Conservation (phyloP, 2,329 filamentous ascomycete species). For the Pseudodiploospora longispora region DNA sequence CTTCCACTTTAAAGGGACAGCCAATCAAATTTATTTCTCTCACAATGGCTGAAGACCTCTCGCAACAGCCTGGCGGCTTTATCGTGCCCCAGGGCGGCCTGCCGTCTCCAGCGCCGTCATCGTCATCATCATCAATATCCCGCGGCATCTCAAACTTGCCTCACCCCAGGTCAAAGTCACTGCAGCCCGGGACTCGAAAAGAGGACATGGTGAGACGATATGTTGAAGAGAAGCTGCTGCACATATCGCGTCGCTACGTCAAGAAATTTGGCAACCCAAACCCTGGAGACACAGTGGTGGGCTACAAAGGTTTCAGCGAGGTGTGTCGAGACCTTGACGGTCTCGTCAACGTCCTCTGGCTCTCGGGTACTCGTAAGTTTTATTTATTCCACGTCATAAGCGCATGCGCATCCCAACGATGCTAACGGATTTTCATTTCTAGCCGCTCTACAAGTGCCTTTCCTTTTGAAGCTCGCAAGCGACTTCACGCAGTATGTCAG, state of each 20-base stretch:
- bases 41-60: background rate
- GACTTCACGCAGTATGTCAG: slow-evolving; percentile 64
- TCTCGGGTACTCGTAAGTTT: slow-evolving; percentile 71
- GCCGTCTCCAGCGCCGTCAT: slow-evolving; percentile 48
- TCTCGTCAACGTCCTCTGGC: slow-evolving; percentile 75
- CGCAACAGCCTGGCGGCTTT: slow-evolving; percentile 41
- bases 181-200: slow-evolving; percentile 50
- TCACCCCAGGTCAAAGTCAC: slow-evolving; percentile 43
- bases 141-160: slow-evolving; percentile 37
- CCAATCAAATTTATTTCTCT: background rate
- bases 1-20: background rate
- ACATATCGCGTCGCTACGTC: slow-evolving; percentile 49
- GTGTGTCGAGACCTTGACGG: slow-evolving; percentile 66
- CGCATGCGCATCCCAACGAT: background rate
- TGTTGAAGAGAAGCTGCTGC: slow-evolving; percentile 43
- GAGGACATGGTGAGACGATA: slow-evolving; percentile 53
- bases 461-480: slow-evolving; percentile 69
- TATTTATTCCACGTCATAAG: background rate
- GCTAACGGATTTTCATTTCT: slow-evolving; percentile 1
- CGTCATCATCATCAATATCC: slow-evolving; percentile 37
- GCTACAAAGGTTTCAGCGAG: slow-evolving; percentile 56
- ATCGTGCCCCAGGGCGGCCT: slow-evolving; percentile 33
- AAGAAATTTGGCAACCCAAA: slow-evolving; percentile 47
- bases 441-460: slow-evolving; percentile 77
- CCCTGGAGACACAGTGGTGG: slow-evolving; percentile 38